Evolutionary conservation across 2,329 filamentous ascomycete species (phyloP), one percentile per base, ranked within the genome.

Genomic region (Cladosporium sp.): DNA sequence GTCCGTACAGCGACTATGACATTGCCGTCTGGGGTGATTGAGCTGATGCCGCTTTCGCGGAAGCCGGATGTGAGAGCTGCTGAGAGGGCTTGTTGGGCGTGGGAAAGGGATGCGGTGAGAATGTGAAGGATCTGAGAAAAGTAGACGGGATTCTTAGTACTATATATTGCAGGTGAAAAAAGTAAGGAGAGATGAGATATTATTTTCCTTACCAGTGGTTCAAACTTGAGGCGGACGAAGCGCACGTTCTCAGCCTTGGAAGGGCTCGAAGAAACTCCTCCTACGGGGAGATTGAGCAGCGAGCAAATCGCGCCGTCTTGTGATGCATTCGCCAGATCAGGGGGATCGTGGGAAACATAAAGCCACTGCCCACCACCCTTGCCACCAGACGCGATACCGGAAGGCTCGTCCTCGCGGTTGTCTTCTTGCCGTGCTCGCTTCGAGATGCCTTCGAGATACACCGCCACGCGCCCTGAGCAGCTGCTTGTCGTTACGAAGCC

Each of bases 401-500:
- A 30, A 13, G 40, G 49, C 32, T 35, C 32, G 12, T 35, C 32
- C 15, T 35, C 32, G n/a, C 32, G 32, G 32, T n/a, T 35, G 32
- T 35, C 32, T 7, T 16, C 32, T 16, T 35, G 32, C 4, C 32
- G 32, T 7, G 12, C 32, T 35, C 32, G 32, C 58, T 67, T 71
- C 60, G 81, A 85, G 38, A 72, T 73, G 1, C 91, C 91, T 70
- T 96, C 92, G 1, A 94, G 73, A 62, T 94, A 97, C 3, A 96
- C 86, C 56, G 86, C 91, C 40, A 94, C 80, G 46, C 92, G 77
- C 0, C 92, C 92, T 2, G 89, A 87, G 66, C 92, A 97, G 68
- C 90, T 95, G 69, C 90, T 95, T 2, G 91, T 96, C 1, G 92
- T 96, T 29, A 94, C 89, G 35, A 91, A 79, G 1, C 88, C 89